phyloP scores from a whole-genome alignment of 805 yeast species.

The Naumovozyma baii region DNA sequence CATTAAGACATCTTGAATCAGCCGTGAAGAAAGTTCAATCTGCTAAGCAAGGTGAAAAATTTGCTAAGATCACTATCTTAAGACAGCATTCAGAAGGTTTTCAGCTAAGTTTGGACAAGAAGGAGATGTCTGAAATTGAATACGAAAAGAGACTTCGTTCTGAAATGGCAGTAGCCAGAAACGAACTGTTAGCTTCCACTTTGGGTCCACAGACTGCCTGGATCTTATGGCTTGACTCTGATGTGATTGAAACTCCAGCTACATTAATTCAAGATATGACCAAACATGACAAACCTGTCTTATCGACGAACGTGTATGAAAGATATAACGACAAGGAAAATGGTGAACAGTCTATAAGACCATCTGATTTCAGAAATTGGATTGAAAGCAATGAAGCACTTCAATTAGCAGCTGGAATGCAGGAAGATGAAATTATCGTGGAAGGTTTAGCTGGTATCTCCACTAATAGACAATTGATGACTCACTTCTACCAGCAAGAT shows the following conservation, averaged over 20 bases:
- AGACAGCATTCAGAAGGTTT: conserved; percentile 71
- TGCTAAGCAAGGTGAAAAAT: conserved; percentile 47
- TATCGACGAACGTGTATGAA: conserved; percentile 86
- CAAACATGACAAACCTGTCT: conserved; percentile 66
- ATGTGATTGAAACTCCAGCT: conserved; percentile 76
- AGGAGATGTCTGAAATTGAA: conserved; percentile 70
- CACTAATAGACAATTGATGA: conserved; percentile 87
- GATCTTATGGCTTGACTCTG: conserved; percentile 93
- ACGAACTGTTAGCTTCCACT: conserved; percentile 75
- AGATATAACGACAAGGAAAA: conserved; percentile 50
- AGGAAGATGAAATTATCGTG: conserved; percentile 77
- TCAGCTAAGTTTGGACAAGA: conserved; percentile 36
- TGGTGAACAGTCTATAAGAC: conserved; percentile 47
- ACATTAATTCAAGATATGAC: conserved; percentile 76
- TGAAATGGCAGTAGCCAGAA: conserved; percentile 82
- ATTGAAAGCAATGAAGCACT: conserved; percentile 67
- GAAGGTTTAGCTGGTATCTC: conserved; percentile 87
- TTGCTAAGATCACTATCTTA: conserved; percentile 70
- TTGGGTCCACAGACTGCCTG: conserved; percentile 77
- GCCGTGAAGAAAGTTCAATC: conserved; percentile 62
- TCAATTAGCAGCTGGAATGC: conserved; percentile 53
- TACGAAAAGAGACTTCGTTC: conserved; percentile 77
- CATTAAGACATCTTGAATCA: conserved; percentile 54
- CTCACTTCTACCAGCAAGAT: conserved; percentile 55
- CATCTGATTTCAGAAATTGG: conserved; percentile 93